A percentile compares a stretch with the other conserved stretches of the same genome.
Conservation (phyloP, 768 basidiomycete genomes). For the Scleroderma citrinum region DNA sequence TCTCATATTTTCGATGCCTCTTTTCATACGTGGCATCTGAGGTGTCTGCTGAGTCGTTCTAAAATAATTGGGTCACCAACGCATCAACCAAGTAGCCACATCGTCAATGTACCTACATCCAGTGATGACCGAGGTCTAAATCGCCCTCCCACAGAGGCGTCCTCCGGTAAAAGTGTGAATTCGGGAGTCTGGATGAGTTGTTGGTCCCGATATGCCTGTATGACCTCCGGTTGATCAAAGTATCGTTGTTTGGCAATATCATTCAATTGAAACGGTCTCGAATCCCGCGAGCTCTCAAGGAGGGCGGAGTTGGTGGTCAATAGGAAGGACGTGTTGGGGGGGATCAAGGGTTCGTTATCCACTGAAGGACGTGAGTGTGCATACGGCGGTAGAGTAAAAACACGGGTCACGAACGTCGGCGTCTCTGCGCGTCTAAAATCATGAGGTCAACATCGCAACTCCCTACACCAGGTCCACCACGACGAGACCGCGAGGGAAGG, state of each 20-base stretch:
- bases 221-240: conserved; percentile 73
- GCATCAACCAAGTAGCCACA: conserved; percentile 5
- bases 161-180: conserved; percentile 42
- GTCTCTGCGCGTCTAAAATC: conserved; percentile 77
- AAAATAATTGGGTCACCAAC: conserved; percentile 5
- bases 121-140: conserved; percentile 65
- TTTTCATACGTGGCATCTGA: conserved; percentile 78
- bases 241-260: conserved; percentile 61
- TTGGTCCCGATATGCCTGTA: conserved; percentile 64
- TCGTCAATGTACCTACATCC: conserved; percentile 48
- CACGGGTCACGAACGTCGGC: conserved; percentile 52
- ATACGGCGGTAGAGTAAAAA: conserved; percentile 4
- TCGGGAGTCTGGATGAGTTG: conserved; percentile 74
- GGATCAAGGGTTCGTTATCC: conserved; percentile 68
- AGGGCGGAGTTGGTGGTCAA: conserved; percentile 66
- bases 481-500: conserved; percentile 72
- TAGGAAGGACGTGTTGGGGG: conserved; percentile 57
- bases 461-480: conserved; percentile 78
- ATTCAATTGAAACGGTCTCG: conserved; percentile 42
- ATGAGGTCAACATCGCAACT: conserved; percentile 74
- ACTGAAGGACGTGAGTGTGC: conserved; percentile 35
- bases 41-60: conserved; percentile 55
- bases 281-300: conserved; percentile 33
- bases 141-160: conserved; percentile 56
- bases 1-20: conserved; percentile 82